These are phyloP conservation scores for Backusella tuberculispora DNA, from an alignment of 192 early-diverging fungal genomes.

Conservation along the genomic window DNA sequence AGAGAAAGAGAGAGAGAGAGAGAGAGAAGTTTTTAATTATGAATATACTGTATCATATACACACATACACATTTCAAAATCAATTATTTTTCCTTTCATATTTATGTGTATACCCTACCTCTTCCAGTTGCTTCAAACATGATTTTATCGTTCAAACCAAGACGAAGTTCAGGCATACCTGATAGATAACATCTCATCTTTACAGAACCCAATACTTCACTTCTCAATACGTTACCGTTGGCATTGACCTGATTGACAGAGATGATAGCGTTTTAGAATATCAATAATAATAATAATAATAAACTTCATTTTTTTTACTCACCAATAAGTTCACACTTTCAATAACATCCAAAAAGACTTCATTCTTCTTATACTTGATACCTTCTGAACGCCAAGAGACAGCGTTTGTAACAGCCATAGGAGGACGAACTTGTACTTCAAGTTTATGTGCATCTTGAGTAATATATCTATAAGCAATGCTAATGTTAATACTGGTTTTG, in stretches of 20 bases:
- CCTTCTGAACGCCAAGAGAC: slow-evolving; percentile 75
- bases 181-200: slow-evolving; percentile 88
- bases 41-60: neutral
- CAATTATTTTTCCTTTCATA: neutral
- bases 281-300: neutral
- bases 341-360: slow-evolving; percentile 77
- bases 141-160: slow-evolving; percentile 89
- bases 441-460: slow-evolving; percentile 97
- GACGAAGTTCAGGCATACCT: slow-evolving; percentile 84
- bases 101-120: slow-evolving; percentile 64
- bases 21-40: neutral
- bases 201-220: slow-evolving; percentile 80
- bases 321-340: slow-evolving; percentile 76
- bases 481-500: neutral
- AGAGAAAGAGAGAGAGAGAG: neutral
- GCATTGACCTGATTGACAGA: neutral
- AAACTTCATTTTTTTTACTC: neutral
- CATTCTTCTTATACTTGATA: slow-evolving; percentile 75
- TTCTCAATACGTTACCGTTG: slow-evolving; percentile 59
- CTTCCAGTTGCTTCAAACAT: slow-evolving; percentile 77
- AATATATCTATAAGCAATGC: slow-evolving; percentile 71
- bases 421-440: slow-evolving; percentile 87
- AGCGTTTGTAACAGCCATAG: slow-evolving; percentile 80
- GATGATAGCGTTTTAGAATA: neutral
- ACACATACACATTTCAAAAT: no score